Percentiles rank a stretch among this genome's conserved stretches.
Conservation (phyloP, 1,139 yeast species). For the Scheffersomyces cryptocercus region DNA sequence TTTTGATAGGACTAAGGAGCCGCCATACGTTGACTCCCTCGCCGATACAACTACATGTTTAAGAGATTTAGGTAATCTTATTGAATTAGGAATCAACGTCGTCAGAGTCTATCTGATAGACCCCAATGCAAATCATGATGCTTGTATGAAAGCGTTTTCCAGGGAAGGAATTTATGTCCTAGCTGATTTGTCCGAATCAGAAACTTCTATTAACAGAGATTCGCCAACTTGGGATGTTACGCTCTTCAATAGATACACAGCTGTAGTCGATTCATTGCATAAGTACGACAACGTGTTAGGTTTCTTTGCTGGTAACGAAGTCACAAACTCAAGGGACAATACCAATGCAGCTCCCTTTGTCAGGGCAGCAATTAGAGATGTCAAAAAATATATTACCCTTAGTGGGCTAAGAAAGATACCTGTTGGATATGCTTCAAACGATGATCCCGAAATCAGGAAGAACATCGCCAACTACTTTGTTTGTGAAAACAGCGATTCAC, state of each 20-base stretch:
- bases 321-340: conserved; percentile 49
- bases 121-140: conserved; percentile 51
- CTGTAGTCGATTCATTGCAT: conserved; percentile 53
- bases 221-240: conserved; percentile 50
- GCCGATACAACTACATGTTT: conserved; percentile 47
- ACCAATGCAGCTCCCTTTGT: conserved; percentile 60
- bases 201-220: conserved; percentile 48
- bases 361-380: conserved; percentile 62
- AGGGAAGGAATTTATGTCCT: conserved; percentile 58
- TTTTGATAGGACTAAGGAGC: conserved; percentile 20
- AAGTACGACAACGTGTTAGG: conserved; percentile 54
- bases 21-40: conserved; percentile 54
- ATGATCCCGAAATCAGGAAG: conserved; percentile 53
- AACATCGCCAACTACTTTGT: conserved; percentile 50
- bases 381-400: conserved; percentile 46
- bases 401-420: conserved; percentile 52
- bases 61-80: conserved; percentile 51
- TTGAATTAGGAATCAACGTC: conserved; percentile 51
- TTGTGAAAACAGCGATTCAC: conserved; percentile 39
- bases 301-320: conserved; percentile 65
- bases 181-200: conserved; percentile 58
- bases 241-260: conserved; percentile 36
- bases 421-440: conserved; percentile 63
- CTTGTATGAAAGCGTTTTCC: conserved; percentile 54
- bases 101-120: conserved; percentile 58